Evolutionary conservation across 176 grass and related monocot genomes (phyloP), one percentile per base, ranked within the genome.

Genomic region (Aegilops longissima): DNA sequence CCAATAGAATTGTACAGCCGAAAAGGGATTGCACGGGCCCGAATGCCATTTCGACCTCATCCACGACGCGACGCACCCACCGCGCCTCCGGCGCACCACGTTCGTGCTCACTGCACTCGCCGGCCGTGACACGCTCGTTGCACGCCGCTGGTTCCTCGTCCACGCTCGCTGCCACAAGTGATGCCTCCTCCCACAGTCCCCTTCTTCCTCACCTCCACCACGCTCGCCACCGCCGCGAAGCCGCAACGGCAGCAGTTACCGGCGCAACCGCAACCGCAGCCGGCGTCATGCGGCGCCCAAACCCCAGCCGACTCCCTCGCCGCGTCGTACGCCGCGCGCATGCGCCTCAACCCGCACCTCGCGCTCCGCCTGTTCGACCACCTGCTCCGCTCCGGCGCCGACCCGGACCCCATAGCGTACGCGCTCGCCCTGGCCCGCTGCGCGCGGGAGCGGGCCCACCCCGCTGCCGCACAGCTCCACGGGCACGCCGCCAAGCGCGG

Each of bases 391-490:
- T 84, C 84, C 4, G 85, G 87, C 52, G 87, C 80, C 33, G 91
- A 87, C 70, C 88, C 91, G 10, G 87, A 87, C 70, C 70, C 81
- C 84, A 59, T 40, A 35, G 38, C 85, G 4, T 87, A 77, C 91
- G 84, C 81, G 34, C 90, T 94, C 84, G 87, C 87, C 0, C 47
- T 94, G 77, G 85, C 79, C 27, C 78, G 84, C 76, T 91, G 89
- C 92, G 88, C 89, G 65, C 87, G 88, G 18, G 70, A 67, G 5
- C 63, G 72, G 44, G 78, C 44, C 80, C 14, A 52, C 21, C 54
- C 64, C 12, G 39, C 80, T 10, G 78, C 61, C 18, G 52, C 62
- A 36, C 87, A 92, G 87, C 90, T 89, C 72, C 90, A 94, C 61
- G 84, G 82, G 5, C 90, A 90, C 44, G 87, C 88, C 18, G 25